phyloP scores from a whole-genome alignment of 2,329 filamentous ascomycete species.

The Emmonsiellopsis sp. region DNA sequence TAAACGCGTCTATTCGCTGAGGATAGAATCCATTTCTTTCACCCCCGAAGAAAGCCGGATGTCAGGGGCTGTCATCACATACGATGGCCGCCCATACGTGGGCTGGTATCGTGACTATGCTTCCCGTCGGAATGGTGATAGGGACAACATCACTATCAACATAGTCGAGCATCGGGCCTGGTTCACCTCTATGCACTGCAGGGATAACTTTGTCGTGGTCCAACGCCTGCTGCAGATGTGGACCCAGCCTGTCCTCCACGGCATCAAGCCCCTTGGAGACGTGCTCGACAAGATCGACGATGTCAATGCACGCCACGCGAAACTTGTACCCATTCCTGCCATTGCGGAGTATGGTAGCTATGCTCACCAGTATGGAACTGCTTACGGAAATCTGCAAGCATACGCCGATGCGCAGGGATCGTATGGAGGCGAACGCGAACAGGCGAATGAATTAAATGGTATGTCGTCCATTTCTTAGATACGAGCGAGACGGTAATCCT shows the following conservation, averaged over 20 bases:
- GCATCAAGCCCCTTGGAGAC: background rate
- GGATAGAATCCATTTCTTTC: constrained; percentile 1
- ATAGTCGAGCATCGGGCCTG: background rate
- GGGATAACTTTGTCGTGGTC: constrained; percentile 3
- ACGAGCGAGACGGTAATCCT: too few relatives aligned
- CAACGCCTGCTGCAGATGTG: constrained; percentile 3
- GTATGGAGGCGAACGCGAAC: too few relatives aligned
- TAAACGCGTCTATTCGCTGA: background rate
- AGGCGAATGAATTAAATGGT: too few relatives aligned
- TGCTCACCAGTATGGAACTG: too few relatives aligned
- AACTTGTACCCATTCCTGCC: background rate
- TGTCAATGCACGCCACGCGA: background rate
- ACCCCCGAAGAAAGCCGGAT: constrained; percentile 1
- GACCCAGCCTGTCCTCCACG: constrained; percentile 1
- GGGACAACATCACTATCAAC: background rate
- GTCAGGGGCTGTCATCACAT: constrained; percentile 3
- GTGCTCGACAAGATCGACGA: background rate
- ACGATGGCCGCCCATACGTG: constrained; percentile 2
- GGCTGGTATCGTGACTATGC: constrained; percentile 6
- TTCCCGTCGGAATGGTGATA: constrained; percentile 1
- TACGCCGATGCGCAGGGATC: too few relatives aligned
- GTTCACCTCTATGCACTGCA: constrained; percentile 2
- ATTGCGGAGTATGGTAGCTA: background rate
- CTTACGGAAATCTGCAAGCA: too few relatives aligned
- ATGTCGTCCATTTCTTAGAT: too few relatives aligned